Conservation (phyloP, 2,329 filamentous ascomycete species). For the Hymenoscyphus occultus region DNA sequence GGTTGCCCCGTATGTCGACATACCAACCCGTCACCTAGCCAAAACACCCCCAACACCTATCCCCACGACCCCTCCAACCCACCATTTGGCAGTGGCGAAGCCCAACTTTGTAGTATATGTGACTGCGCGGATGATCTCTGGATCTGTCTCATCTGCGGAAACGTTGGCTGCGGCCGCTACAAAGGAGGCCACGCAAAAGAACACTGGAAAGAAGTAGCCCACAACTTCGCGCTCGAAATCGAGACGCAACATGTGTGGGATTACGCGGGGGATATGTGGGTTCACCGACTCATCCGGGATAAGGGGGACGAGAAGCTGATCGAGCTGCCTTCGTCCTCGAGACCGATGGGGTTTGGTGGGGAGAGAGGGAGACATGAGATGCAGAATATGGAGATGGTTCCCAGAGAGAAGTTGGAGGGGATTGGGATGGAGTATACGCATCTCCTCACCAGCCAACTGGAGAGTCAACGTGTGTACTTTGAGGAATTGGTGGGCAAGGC, state of each 20-base stretch:
- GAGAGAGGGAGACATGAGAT: conserved; percentile 10
- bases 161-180: conserved; percentile 90
- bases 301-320: conserved; percentile 91
- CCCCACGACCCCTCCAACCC: conserved; percentile 48
- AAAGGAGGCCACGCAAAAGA: conserved; percentile 90
- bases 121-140: conserved; percentile 80
- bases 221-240: conserved; percentile 90
- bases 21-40: conserved; percentile 53
- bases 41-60: conserved; percentile 26
- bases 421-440: conserved; percentile 95
- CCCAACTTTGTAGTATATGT: conserved; percentile 78
- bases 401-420: conserved; percentile 65
- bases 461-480: conserved; percentile 89
- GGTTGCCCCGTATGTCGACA: conserved; percentile 95
- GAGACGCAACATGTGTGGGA: conserved; percentile 97
- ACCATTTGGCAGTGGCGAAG: conserved; percentile 58
- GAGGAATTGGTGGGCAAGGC: conserved; percentile 88
- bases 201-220: conserved; percentile 85
- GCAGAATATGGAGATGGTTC: conserved; percentile 63
- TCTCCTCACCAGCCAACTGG: conserved; percentile 86
- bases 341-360: conserved; percentile 8
- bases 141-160: conserved; percentile 93
- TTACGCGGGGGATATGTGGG: conserved; percentile 92
- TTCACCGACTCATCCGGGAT: conserved; percentile 90
- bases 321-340: conserved; percentile 63